phyloP scores from a whole-genome alignment of 768 basidiomycete species.

The Kwoniella sp. region DNA sequence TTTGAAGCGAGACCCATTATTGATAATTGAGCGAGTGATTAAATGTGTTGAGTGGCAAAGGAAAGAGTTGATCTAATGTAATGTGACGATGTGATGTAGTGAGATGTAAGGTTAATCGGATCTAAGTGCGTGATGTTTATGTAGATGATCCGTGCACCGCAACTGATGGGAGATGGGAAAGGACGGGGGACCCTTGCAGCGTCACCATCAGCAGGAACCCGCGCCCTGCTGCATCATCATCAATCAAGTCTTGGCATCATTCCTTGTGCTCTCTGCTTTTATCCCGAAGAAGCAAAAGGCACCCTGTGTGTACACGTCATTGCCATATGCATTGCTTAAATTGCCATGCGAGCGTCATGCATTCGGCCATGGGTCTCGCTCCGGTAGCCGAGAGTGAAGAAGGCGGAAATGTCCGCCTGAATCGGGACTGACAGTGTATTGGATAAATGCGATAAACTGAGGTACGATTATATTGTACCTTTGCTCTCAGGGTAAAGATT shows the following conservation, averaged over 20 bases:
- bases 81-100: background rate
- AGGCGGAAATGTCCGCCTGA: background rate
- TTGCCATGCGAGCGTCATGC: too few species aligned
- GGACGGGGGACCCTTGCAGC: background rate
- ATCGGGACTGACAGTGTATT: too few species aligned
- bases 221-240: background rate
- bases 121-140: background rate
- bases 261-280: background rate
- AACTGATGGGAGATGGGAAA: background rate
- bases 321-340: background rate
- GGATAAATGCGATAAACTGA: background rate
- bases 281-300: background rate
- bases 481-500: conserved; percentile 3
- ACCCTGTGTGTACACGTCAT: background rate
- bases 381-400: background rate
- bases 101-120: background rate
- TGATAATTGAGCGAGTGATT: background rate
- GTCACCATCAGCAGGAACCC: conserved; percentile 1
- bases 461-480: background rate
- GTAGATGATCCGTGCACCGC: background rate
- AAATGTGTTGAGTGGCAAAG: conserved; percentile 7
- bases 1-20: conserved; percentile 54
- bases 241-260: background rate
- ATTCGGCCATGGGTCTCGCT: too few species aligned
- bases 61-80: background rate